Evolutionary conservation across 768 basidiomycete species (phyloP), one percentile per base, ranked within the genome.

Genomic region (Omphalotus guepiniiformis): DNA sequence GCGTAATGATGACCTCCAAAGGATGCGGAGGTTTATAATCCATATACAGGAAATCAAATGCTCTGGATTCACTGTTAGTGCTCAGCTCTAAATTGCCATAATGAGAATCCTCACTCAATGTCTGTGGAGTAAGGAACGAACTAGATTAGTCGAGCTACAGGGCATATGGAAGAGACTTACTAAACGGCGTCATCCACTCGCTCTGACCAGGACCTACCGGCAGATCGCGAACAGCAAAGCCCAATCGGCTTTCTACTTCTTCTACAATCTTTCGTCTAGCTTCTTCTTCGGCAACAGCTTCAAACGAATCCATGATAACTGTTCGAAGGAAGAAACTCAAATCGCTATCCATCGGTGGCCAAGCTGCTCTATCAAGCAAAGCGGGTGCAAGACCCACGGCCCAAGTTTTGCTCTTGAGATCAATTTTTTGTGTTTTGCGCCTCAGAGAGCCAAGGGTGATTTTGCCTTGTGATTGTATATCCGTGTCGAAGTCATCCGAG

Each of bases 341-440:
- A 58, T 93, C 91, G 2, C 85, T 75, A 4, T 88, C 89, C 15
- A 86, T 84, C 11, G 93, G 93, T 0, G 93, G 93, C 93, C 93
- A 95, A 4, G 74, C 78, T 41, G 81, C 80, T 28, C 84, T 72
- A 37, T 86, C 82, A 29, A 85, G 76, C n/a, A 95, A 64, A 2
- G 79, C 76, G 0, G 82, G 71, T 7, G 87, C 83, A 5, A 95
- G 64, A 2, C 92, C 93, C 5, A 93, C 75, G 1, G 80, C 78
- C 80, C 83, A 80, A 12, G 67, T 40, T 68, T 64, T 15, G 58
- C 57, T 18, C 53, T 58, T 44, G 54, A 57, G 36, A 59, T 49
- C n/a, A 38, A 11, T 50, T 62, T 61, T 40, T 62, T 63, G 8
- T 51, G 54, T 47, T 18, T 62, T 62, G 7, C 60, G 66, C 28